Evolutionary conservation across 2,329 filamentous ascomycete species (phyloP).

Genomic region (Aspergillus aculeatus): DNA sequence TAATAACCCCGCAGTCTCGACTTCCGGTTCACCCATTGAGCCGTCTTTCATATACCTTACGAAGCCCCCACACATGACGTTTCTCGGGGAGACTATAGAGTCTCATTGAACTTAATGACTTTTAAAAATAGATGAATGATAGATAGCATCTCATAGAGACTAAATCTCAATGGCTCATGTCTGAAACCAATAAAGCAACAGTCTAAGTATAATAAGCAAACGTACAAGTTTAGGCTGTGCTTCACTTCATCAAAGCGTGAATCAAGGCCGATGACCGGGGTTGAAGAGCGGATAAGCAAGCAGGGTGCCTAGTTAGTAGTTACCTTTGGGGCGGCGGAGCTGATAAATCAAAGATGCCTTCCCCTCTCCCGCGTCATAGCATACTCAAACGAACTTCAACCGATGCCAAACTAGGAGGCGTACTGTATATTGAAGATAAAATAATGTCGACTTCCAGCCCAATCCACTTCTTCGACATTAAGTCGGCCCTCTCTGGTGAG

Average conservation of each 20-base stretch:
- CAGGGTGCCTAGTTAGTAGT: no score
- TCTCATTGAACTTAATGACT: neutral
- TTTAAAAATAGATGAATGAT: neutral
- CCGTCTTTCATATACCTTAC: neutral
- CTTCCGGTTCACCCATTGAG: slow-evolving; percentile 38
- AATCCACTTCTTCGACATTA: slow-evolving; percentile 35
- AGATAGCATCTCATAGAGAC: neutral
- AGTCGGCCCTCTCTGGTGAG: slow-evolving; percentile 25
- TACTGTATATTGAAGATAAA: no score
- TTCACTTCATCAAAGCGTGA: no score
- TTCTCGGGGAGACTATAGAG: neutral
- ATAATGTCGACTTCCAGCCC: slow-evolving; percentile 7
- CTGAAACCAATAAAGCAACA: neutral
- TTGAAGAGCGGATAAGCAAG: no score
- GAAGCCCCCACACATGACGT: neutral
- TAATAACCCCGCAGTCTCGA: slow-evolving; percentile 30
- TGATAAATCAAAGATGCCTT: no score
- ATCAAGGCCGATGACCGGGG: no score
- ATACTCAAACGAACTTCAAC: neutral
- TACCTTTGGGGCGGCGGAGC: no score
- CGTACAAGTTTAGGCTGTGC: no score
- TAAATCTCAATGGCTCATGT: neutral
- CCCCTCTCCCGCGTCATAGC: neutral
- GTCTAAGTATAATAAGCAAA: no score
- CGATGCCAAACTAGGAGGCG: no score